phyloP scores from a whole-genome alignment of 2,329 filamentous ascomycete species.

The Epicoccum nigrum region DNA sequence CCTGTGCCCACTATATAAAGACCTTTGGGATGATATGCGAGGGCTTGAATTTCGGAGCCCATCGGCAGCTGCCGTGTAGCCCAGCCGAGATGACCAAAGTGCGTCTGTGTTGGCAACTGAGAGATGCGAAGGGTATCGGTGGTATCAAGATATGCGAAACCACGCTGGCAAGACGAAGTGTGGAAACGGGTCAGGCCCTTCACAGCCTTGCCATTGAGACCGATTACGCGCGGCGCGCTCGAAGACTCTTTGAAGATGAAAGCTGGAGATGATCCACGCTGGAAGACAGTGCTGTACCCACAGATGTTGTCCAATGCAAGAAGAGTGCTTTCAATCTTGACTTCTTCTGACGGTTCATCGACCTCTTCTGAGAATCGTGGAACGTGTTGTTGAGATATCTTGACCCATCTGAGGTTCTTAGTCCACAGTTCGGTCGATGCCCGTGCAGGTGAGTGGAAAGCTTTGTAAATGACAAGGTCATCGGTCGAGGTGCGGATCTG shows the following conservation, averaged over 20 bases:
- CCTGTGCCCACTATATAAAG: conserved; percentile 80
- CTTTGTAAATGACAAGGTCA: conserved; percentile 87
- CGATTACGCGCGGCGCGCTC: conserved; percentile 75
- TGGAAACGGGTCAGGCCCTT: conserved; percentile 77
- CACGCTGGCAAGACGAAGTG: conserved; percentile 75
- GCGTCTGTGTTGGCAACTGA: conserved; percentile 70
- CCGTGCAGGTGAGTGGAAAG: conserved; percentile 62
- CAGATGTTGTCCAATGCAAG: conserved; percentile 68
- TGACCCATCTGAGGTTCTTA: conserved; percentile 73
- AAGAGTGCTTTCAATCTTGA: conserved; percentile 56
- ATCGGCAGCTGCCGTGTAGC: conserved; percentile 74
- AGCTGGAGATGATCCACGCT: conserved; percentile 78
- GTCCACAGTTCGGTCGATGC: conserved; percentile 55
- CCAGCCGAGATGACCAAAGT: conserved; percentile 77
- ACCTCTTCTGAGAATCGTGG: conserved; percentile 62
- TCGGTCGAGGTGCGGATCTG: conserved; percentile 79
- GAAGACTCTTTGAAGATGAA: conserved; percentile 85
- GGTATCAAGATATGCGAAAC: conserved; percentile 74
- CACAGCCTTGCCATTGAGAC: conserved; percentile 71
- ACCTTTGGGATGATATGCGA: conserved; percentile 79
- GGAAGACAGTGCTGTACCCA: conserved; percentile 81
- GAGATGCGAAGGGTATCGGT: conserved; percentile 75
- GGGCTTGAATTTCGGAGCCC: conserved; percentile 70
- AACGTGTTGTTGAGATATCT: conserved; percentile 71
- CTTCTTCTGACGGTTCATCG: conserved; percentile 57